These are phyloP conservation scores for Thozetella sp. DNA, from an alignment of 495 filamentous ascomycete genomes.

Conservation along the genomic window DNA sequence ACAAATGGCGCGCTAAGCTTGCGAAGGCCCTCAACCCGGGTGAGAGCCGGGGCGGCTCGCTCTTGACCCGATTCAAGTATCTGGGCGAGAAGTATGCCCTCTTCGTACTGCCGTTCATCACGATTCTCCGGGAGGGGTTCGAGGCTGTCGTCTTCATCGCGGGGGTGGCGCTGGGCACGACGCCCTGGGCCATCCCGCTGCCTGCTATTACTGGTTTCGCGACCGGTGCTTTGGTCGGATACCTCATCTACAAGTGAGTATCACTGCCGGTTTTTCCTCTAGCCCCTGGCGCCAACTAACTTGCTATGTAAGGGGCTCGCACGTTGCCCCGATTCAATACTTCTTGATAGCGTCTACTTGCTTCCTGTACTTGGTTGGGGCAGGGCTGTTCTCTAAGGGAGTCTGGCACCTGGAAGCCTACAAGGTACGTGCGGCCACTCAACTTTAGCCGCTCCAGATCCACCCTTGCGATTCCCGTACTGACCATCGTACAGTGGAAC, in stretches of 20 bases:
- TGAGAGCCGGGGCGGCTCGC: constrained; percentile 21
- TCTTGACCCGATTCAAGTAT: constrained; percentile 45
- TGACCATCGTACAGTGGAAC: background rate
- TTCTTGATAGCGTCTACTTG: constrained; percentile 61
- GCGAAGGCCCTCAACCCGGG: constrained; percentile 45
- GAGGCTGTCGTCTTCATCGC: constrained; percentile 74
- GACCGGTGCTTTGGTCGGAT: constrained; percentile 58
- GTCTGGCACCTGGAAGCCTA: constrained; percentile 60
- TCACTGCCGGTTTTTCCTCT: constrained; percentile 65
- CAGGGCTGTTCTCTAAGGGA: constrained; percentile 66
- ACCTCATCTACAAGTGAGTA: constrained; percentile 62
- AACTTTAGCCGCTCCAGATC: background rate
- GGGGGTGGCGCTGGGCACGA: constrained; percentile 63
- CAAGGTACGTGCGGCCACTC: constrained; percentile 3
- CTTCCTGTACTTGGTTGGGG: constrained; percentile 72
- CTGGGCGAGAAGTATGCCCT: constrained; percentile 62
- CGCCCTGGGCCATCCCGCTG: constrained; percentile 66
- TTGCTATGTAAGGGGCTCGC: background rate
- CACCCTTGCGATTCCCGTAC: background rate
- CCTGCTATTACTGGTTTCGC: constrained; percentile 60
- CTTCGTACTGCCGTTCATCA: constrained; percentile 74
- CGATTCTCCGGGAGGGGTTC: constrained; percentile 68
- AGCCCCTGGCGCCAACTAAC: background rate
- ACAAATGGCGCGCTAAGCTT: constrained; percentile 71
- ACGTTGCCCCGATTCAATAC: background rate